Percentiles rank a stretch among this genome's conserved stretches.
These are phyloP conservation scores for Neurospora sp. DNA, from an alignment of 495 filamentous ascomycete species.

Conservation along the genomic window DNA sequence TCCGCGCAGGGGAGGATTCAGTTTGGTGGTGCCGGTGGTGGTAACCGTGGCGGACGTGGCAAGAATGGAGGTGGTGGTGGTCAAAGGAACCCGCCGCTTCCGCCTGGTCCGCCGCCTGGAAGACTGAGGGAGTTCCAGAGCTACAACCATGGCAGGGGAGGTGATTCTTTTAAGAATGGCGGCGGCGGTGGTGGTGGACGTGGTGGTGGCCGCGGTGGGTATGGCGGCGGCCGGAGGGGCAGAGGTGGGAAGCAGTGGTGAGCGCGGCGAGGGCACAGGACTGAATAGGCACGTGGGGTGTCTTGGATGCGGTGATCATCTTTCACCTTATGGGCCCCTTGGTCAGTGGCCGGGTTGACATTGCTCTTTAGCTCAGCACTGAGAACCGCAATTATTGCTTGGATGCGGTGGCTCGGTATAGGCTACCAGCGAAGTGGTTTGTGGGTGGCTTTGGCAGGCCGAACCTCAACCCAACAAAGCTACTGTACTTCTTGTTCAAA, in stretches of 20 bases:
- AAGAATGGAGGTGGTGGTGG: neutral
- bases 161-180: neutral
- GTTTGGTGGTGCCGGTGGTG: constrained; percentile 18
- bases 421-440: neutral
- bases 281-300: neutral
- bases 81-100: constrained; percentile 8
- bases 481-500: neutral
- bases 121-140: neutral
- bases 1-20: constrained; percentile 16
- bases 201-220: neutral
- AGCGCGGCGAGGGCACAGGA: neutral
- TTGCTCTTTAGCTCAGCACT: neutral
- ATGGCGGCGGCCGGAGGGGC: neutral
- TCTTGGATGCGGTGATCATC: neutral
- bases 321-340: neutral
- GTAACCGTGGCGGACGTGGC: neutral
- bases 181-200: neutral
- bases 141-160: neutral
- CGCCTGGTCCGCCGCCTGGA: constrained; percentile 11
- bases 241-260: neutral
- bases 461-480: neutral
- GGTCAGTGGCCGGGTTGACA: neutral
- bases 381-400: neutral
- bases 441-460: neutral
- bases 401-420: neutral